phyloP scores from a whole-genome alignment of 2,329 filamentous ascomycete genomes.

The Sarocladium oryzae region DNA sequence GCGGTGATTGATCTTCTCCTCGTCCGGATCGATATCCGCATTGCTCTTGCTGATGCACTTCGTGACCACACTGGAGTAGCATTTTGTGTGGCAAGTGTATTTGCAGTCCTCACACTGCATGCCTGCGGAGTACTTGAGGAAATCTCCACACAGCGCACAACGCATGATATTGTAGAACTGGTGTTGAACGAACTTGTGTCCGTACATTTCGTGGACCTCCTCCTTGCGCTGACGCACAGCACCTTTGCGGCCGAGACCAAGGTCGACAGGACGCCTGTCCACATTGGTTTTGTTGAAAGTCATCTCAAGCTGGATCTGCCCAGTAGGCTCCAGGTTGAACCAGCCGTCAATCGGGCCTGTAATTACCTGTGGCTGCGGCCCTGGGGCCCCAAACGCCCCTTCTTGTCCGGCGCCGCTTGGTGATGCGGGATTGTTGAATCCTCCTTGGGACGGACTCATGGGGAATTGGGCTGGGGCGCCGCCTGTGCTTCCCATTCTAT shows the following conservation, averaged over 20 bases:
- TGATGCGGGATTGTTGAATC: conserved; percentile 26
- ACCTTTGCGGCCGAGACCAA: conserved; percentile 88
- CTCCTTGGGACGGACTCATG: conserved; percentile 41
- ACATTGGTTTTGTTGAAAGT: conserved; percentile 89
- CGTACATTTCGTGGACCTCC: conserved; percentile 96
- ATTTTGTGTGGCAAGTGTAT: conserved; percentile 98
- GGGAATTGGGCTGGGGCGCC: conserved; percentile 50
- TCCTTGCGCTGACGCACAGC: conserved; percentile 97
- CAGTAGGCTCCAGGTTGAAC: conserved; percentile 94
- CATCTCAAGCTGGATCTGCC: conserved; percentile 84
- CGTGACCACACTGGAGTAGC: conserved; percentile 91
- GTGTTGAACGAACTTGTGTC: conserved; percentile 97
- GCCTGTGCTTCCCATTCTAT: conserved; percentile 70
- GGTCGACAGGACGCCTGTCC: conserved; percentile 74
- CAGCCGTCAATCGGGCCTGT: conserved; percentile 76
- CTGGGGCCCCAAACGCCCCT: conserved; percentile 26
- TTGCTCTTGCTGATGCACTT: conserved; percentile 99
- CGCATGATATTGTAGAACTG: conserved; percentile 99
- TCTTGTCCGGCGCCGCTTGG: conserved; percentile 31
- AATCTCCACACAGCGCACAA: conserved; percentile 93
- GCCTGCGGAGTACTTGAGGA: conserved; percentile 95
- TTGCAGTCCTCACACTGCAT: conserved; percentile 99
- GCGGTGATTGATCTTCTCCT: conserved; percentile 99
- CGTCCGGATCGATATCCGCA: conserved; percentile 94
- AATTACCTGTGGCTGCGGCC: conserved; percentile 43